A percentile compares a stretch with the other conserved stretches of the same genome.
phyloP scores from a whole-genome alignment of 345 rosid genomes.

The Aurinia saxatilis region DNA sequence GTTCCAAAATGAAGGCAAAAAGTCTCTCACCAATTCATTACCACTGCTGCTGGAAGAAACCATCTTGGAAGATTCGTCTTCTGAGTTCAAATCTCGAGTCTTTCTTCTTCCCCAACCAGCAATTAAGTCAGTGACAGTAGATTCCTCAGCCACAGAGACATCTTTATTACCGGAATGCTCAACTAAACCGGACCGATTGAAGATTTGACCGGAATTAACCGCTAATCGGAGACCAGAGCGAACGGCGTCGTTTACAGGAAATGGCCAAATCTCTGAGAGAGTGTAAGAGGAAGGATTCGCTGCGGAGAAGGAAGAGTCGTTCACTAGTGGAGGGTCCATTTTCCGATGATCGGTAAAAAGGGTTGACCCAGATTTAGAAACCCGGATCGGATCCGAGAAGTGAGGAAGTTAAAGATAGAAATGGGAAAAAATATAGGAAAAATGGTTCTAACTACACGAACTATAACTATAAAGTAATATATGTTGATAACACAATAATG shows the following conservation, averaged over 20 bases:
- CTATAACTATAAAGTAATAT: too few species aligned
- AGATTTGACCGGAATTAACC: slow-evolving; percentile 35
- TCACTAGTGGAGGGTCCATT: slow-evolving; percentile 86
- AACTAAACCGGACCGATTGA: slow-evolving; percentile 21
- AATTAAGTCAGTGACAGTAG: slow-evolving; percentile 73
- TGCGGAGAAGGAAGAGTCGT: slow-evolving; percentile 69
- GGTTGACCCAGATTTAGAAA: slow-evolving; percentile 13
- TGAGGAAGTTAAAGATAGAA: slow-evolving; percentile 5
- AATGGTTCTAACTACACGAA: too few species aligned
- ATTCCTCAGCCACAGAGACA: slow-evolving; percentile 59
- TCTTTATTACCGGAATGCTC: slow-evolving; percentile 46
- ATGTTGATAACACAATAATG: too few species aligned
- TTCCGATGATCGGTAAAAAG: slow-evolving; percentile 3
- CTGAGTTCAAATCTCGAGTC: slow-evolving; percentile 62
- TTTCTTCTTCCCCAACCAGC: slow-evolving; percentile 56
- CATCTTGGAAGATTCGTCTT: slow-evolving; percentile 64
- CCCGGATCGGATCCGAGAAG: slow-evolving; percentile 48
- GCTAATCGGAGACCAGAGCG: slow-evolving; percentile 52
- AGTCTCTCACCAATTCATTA: slow-evolving; percentile 75
- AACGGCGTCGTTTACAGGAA: slow-evolving; percentile 42
- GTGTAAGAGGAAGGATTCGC: slow-evolving; percentile 79
- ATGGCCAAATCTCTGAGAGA: slow-evolving; percentile 89
- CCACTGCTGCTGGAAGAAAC: slow-evolving; percentile 76
- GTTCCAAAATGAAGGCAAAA: neutral
- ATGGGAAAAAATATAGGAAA: too few species aligned